Evolutionary conservation across 768 basidiomycete species (phyloP), one percentile per base, ranked within the genome.

Genomic region (Russula sp.): DNA sequence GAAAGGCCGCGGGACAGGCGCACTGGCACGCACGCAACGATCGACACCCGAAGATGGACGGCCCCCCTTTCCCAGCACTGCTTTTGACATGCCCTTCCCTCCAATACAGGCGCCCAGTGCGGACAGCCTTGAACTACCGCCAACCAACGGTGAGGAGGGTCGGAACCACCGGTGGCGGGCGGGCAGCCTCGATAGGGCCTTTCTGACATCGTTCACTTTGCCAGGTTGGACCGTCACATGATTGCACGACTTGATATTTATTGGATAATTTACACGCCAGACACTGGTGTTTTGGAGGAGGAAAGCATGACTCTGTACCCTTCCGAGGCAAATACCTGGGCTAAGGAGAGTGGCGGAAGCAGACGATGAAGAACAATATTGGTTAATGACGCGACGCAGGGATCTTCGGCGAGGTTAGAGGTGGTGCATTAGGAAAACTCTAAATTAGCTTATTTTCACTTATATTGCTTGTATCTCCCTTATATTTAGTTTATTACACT

Each of bases 381-480:
- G 32, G 32, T 20, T 20, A 34, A 50, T 55, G 31, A 48, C 10
- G 48, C 20, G 31, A 48, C 10, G 48, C 20, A 45, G 34, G 51
- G 45, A 39, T 20, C 45, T 48, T 31, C n/a, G 54, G 37, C 22
- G 40, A 22, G 62, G 37, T 45, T 59, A 58, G 62, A 54, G 40
- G 34, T 48, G 40, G 34, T 57, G 37, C 4, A 32, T n/a, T 35
- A 20, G 34, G 50, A 53, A 58, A 40, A 47, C 22, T 32, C 34
- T 37, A 39, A 48, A 59, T 40, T 63, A 63, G 39, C 57, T 59
- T 63, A 59, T 57, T 42, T 63, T 44, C 3, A 59, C 57, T 53
- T 63, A 59, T 63, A 54, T 10, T 63, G 20, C 22, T 49, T 49
- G 53, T 54, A 63, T n/a, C 14, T 49, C 35, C 57, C 47, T 59